A percentile compares a stretch with the other conserved stretches of the same genome.
Evolutionary conservation across 2,329 filamentous ascomycete genomes (phyloP).

Genomic region (Bipolaris oryzae): DNA sequence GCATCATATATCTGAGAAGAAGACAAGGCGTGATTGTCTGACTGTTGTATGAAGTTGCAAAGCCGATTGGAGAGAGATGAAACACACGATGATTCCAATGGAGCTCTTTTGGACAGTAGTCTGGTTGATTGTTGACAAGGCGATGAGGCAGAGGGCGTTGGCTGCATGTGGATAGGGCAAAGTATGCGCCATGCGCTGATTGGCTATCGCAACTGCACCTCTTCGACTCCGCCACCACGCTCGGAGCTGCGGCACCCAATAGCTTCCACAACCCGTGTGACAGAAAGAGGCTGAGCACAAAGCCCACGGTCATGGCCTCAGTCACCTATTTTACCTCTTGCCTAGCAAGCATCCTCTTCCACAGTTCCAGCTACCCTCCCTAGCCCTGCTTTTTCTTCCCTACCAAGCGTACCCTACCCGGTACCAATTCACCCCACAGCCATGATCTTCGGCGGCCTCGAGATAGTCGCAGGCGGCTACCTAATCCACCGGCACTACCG

Average conservation of each 20-base stretch:
- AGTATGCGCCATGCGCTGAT: slow-evolving; percentile 12
- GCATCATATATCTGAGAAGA: no score
- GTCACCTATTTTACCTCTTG: slow-evolving; percentile 10
- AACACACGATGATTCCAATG: not conserved
- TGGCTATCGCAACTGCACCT: slow-evolving; percentile 15
- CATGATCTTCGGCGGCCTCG: slow-evolving; percentile 50
- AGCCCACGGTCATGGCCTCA: slow-evolving; percentile 27
- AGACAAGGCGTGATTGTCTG: no score
- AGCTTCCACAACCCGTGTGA: slow-evolving; percentile 22
- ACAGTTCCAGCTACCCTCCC: not conserved
- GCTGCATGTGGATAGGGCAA: no score
- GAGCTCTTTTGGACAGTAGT: not conserved
- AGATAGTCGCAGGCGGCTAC: slow-evolving; percentile 45
- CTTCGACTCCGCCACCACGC: slow-evolving; percentile 32
- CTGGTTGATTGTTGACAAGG: not conserved
- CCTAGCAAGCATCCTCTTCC: slow-evolving; percentile 1
- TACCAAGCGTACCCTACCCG: no score
- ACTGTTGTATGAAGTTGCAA: no score
- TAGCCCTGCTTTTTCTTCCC: not conserved
- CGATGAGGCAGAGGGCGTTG: not conserved
- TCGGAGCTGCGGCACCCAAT: slow-evolving; percentile 29
- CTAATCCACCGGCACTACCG: slow-evolving; percentile 44
- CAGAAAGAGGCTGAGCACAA: slow-evolving; percentile 32
- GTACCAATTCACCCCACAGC: slow-evolving; percentile 4
- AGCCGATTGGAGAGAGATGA: no score